A percentile compares a stretch with the other conserved stretches of the same genome.
phyloP scores from a whole-genome alignment of 495 filamentous ascomycete species.

The Apodospora peruviana region DNA sequence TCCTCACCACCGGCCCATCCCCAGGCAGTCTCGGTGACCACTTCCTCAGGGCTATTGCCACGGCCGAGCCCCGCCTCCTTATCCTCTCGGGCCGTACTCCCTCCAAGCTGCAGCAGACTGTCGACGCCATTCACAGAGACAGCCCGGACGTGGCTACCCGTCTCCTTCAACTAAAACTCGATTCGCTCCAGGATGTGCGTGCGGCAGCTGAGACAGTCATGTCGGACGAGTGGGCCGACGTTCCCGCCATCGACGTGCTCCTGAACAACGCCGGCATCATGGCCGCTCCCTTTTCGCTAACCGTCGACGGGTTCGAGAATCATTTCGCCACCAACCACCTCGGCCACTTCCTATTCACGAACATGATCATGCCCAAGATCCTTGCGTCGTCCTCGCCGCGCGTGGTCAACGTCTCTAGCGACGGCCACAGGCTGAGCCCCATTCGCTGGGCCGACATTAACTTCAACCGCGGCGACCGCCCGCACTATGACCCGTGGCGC shows the following conservation, averaged over 20 bases:
- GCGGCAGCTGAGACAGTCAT: constrained; percentile 29
- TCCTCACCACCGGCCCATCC: not conserved
- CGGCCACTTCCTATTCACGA: constrained; percentile 62
- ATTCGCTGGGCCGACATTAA: constrained; percentile 43
- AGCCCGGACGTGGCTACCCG: constrained; percentile 14
- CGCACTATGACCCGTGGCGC: constrained; percentile 41
- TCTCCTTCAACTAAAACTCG: constrained; percentile 39
- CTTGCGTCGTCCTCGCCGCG: constrained; percentile 20
- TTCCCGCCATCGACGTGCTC: constrained; percentile 50
- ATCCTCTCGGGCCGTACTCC: constrained; percentile 43
- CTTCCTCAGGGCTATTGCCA: not conserved
- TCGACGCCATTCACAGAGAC: constrained; percentile 12
- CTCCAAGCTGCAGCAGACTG: constrained; percentile 33
- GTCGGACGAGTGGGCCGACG: constrained; percentile 25
- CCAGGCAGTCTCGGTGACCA: not conserved
- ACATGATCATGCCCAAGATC: constrained; percentile 50
- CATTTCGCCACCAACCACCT: constrained; percentile 69
- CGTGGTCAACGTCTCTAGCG: constrained; percentile 34
- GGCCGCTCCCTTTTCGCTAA: constrained; percentile 40
- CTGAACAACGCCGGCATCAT: constrained; percentile 70
- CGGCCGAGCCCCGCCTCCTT: constrained; percentile 17
- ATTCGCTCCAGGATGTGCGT: constrained; percentile 39
- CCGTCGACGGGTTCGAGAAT: constrained; percentile 59
- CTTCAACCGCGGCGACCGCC: constrained; percentile 27
- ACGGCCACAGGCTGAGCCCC: constrained; percentile 40